phyloP scores from a whole-genome alignment of 1,284 basidiomycete genomes.

The Malassezia caprae region DNA sequence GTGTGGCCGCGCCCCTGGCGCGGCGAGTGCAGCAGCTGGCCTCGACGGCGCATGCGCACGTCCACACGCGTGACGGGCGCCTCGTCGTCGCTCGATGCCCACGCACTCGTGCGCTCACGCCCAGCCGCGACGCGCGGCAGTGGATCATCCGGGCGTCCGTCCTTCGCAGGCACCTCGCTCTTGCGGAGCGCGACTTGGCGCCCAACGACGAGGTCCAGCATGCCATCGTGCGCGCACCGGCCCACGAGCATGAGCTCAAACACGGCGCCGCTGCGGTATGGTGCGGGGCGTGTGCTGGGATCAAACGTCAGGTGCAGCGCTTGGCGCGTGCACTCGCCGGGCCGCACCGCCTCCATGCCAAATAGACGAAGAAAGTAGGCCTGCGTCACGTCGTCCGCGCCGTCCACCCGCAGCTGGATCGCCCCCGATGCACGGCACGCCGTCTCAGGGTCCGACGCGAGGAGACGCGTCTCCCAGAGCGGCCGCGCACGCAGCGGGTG shows the following conservation, averaged over 20 bases:
- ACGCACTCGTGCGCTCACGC: not conserved
- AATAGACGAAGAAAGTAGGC: conserved; percentile 36
- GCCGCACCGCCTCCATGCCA: conserved; percentile 18
- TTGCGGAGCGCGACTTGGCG: not conserved
- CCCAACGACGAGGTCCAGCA: conserved; percentile 1
- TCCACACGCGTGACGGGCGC: not conserved
- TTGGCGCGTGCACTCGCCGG: conserved; percentile 10
- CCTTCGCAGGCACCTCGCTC: not conserved
- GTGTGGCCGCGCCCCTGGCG: not conserved
- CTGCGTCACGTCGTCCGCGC: conserved; percentile 32
- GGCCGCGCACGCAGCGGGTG: conserved; percentile 24
- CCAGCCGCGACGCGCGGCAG: conserved; percentile 24
- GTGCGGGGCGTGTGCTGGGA: not conserved
- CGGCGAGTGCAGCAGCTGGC: not conserved
- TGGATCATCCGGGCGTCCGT: conserved; percentile 31
- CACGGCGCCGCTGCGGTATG: conserved; percentile 6
- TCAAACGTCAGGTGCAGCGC: conserved; percentile 7
- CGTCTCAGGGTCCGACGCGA: not conserved
- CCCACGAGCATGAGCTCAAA: conserved; percentile 26
- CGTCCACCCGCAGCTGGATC: conserved; percentile 11
- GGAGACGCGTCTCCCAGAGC: not conserved
- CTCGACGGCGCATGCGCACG: conserved; percentile 10
- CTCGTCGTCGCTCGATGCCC: conserved; percentile 20
- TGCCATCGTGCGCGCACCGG: not conserved
- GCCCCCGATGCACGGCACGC: conserved; percentile 15